These are phyloP conservation scores for Wickerhamiella australiensis DNA, from an alignment of 805 yeast genomes.

Conservation along the genomic window DNA sequence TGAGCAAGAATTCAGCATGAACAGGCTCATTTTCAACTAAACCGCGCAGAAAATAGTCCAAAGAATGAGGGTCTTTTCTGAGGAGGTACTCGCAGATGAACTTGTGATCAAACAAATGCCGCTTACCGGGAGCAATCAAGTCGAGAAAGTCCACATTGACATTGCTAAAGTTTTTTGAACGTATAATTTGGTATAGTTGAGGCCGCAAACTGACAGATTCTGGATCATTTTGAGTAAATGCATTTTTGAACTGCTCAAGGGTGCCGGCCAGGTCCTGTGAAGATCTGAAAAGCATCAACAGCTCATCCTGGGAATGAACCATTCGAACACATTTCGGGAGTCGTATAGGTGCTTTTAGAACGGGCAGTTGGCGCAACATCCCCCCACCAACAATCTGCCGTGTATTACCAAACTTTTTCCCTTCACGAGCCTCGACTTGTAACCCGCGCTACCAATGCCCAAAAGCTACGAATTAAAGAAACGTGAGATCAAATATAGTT, in stretches of 20 bases:
- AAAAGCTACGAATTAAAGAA: slow-evolving; percentile 27
- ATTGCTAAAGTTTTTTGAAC: neutral
- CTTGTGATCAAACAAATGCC: slow-evolving; percentile 15
- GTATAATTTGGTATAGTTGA: neutral
- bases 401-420: neutral
- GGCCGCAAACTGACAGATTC: neutral
- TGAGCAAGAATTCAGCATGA: slow-evolving; percentile 2
- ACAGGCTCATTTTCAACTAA: slow-evolving; percentile 13
- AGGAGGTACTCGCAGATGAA: slow-evolving; percentile 15
- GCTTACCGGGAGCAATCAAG: slow-evolving; percentile 9
- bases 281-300: neutral
- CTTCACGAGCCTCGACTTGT: neutral
- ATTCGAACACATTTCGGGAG: neutral
- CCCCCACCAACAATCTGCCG: neutral
- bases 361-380: neutral
- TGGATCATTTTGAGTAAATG: neutral
- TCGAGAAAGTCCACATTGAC: neutral
- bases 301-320: neutral
- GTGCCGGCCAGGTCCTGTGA: neutral
- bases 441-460: slow-evolving; percentile 8
- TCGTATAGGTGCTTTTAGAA: neutral
- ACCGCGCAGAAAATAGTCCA: slow-evolving; percentile 9
- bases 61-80: slow-evolving; percentile 1
- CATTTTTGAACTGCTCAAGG: neutral
- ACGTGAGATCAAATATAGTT: slow-evolving; percentile 62